These are phyloP conservation scores for Spiromastix sp. DNA, from an alignment of 2,329 filamentous ascomycete species.

Conservation along the genomic window DNA sequence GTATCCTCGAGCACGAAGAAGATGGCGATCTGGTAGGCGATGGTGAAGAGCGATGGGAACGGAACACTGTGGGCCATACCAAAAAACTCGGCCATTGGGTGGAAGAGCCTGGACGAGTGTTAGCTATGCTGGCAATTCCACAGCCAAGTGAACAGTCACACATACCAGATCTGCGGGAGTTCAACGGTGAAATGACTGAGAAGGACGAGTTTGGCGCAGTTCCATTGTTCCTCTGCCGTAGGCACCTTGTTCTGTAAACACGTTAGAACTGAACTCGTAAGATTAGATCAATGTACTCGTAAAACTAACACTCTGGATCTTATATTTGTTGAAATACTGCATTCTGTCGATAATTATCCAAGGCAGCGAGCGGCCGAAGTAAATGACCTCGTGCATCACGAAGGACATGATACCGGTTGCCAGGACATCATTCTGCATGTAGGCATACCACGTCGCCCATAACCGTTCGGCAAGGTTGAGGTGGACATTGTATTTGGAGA, in stretches of 20 bases:
- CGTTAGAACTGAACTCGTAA: slow-evolving; percentile 10
- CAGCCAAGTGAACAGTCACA: slow-evolving; percentile 7
- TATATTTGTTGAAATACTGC: slow-evolving; percentile 82
- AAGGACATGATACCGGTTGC: slow-evolving; percentile 98
- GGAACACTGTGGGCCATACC: slow-evolving; percentile 81
- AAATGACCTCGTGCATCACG: slow-evolving; percentile 83
- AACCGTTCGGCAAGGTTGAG: slow-evolving; percentile 79
- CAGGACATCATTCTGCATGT: slow-evolving; percentile 94
- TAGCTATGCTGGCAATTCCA: neutral
- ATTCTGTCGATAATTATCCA: slow-evolving; percentile 89
- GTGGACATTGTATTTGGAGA: slow-evolving; percentile 65
- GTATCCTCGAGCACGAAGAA: slow-evolving; percentile 95
- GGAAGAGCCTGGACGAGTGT: slow-evolving; percentile 57
- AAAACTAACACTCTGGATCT: slow-evolving; percentile 70
- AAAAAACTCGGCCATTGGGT: slow-evolving; percentile 87
- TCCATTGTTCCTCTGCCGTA: slow-evolving; percentile 85
- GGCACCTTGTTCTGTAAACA: slow-evolving; percentile 63
- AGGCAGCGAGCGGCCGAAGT: slow-evolving; percentile 83
- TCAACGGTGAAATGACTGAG: slow-evolving; percentile 96
- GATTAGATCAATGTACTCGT: neutral
- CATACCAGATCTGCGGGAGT: slow-evolving; percentile 85
- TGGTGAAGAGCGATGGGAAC: slow-evolving; percentile 76
- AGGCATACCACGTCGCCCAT: slow-evolving; percentile 95
- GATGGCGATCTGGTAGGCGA: slow-evolving; percentile 80
- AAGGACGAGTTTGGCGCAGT: slow-evolving; percentile 86